Evolutionary conservation across 371 early-diverging fungal genomes (phyloP).

Genomic region (Sanchytrium tribonematis): DNA sequence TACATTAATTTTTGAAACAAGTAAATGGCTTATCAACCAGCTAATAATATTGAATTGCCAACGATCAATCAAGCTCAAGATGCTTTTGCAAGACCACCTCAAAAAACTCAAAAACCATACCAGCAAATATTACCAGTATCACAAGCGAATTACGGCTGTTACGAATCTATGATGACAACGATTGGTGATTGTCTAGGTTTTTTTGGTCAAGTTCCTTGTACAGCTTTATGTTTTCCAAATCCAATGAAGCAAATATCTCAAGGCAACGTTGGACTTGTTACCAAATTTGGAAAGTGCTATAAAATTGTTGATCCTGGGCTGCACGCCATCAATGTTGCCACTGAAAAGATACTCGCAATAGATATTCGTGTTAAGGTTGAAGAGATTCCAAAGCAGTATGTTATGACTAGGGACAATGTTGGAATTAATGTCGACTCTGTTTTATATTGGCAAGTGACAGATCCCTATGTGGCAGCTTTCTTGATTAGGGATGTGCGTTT

Average conservation of each 20-base stretch:
- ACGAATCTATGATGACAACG: background rate
- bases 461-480: conserved; percentile 49
- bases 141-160: background rate
- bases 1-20: too few species aligned
- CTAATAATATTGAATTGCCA: too few species aligned
- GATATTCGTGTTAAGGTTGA: conserved; percentile 48
- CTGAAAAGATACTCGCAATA: conserved; percentile 28
- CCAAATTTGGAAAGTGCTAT: conserved; percentile 52
- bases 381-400: conserved; percentile 36
- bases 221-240: background rate
- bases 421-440: conserved; percentile 48
- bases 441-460: conserved; percentile 28
- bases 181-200: background rate
- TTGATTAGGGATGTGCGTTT: conserved; percentile 35
- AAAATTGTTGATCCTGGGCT: conserved; percentile 68
- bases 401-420: conserved; percentile 72
- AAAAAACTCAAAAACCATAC: background rate
- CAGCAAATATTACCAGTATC: background rate
- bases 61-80: background rate
- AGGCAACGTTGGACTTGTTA: conserved; percentile 40
- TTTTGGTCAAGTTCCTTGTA: background rate
- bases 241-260: background rate
- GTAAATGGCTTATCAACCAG: too few species aligned
- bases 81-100: background rate
- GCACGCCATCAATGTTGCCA: conserved; percentile 37